These are phyloP conservation scores for Candida nitratophila DNA, from an alignment of 805 yeast species.

Conservation along the genomic window DNA sequence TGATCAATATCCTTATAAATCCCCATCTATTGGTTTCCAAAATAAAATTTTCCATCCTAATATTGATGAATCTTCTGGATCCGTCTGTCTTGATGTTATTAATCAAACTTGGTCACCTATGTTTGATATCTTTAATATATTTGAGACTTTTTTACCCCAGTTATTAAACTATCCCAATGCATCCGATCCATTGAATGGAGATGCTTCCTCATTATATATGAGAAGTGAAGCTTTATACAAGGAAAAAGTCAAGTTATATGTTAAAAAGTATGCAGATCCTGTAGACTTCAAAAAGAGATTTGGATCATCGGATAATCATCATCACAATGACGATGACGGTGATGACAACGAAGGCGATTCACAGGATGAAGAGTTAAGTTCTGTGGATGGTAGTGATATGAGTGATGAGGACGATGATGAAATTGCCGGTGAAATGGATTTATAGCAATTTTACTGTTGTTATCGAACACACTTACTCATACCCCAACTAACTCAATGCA, in stretches of 20 bases:
- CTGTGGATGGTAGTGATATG: conserved; percentile 13
- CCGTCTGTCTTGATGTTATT: conserved; percentile 92
- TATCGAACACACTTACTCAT: no score
- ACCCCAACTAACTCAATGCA: no score
- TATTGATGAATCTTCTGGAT: conserved; percentile 84
- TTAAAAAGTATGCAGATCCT: conserved; percentile 57
- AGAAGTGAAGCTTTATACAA: conserved; percentile 62
- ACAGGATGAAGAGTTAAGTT: conserved; percentile 18
- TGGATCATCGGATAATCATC: conserved; percentile 11
- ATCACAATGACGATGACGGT: conserved; percentile 12
- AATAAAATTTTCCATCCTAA: conserved; percentile 94
- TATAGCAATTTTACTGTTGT: no score
- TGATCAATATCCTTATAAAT: conserved; percentile 89
- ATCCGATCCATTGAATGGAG: conserved; percentile 86
- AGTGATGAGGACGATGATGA: conserved; percentile 21
- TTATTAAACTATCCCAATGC: conserved; percentile 88
- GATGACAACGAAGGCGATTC: conserved; percentile 4
- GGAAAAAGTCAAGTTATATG: conserved; percentile 65
- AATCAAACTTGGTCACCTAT: conserved; percentile 98
- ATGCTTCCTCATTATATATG: conserved; percentile 75
- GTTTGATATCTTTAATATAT: conserved; percentile 86
- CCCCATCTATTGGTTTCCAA: conserved; percentile 91
- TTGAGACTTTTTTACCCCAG: conserved; percentile 92
- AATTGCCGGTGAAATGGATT: conserved; percentile 28
- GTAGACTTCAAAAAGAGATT: conserved; percentile 20